Evolutionary conservation across 345 rosid genomes (phyloP), one percentile per base, ranked within the genome.

Genomic region (Camelina sativa): DNA sequence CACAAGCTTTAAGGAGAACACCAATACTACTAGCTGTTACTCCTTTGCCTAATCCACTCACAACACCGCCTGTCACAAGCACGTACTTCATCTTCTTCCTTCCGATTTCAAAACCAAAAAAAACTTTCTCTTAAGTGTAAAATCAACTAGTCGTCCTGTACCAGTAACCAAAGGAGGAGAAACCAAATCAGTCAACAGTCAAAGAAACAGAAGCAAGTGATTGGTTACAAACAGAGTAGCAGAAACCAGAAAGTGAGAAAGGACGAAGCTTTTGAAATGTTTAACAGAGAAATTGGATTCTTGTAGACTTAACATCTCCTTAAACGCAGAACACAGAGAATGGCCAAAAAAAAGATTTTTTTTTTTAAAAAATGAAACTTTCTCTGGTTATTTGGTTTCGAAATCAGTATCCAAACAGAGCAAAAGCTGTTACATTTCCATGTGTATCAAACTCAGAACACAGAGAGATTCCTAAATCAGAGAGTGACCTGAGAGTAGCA

Each of bases 41-140:
- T 71, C 92, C 89, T 80, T 88, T 88, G 5, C 92, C 92, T 60
- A 88, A 82, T 28, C 92, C 89, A 71, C 89, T 86, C 19, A 88
- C 89, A 7, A 88, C 91, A 75, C 91, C 93, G 8, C 93, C 93
- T 43, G 89, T 85, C 58, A 85, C 85, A 68, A 86, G 73, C 53
- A 86, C 86, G 63, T 84, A 83, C 84, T 88, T 85, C 91, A 83
- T 84, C 73, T 60, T 75, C 84, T 74, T 70, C 74, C 55, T 59
- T 40, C 3, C 65, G 16, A 22, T 34, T 65, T 12, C 6, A 15
- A 1, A 20, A 28, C 30, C n/a, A n/a, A n/a, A n/a, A n/a, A 28
- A 7, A 53, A 1, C 48, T 37, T 8, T 38, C 12, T 9, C 2
- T 34, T 34, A 0, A 47, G 10, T 17, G 10, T 17, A 34, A 61